Conservation (phyloP, 306 rosid genomes). For the Casuarina equisetifolia region DNA sequence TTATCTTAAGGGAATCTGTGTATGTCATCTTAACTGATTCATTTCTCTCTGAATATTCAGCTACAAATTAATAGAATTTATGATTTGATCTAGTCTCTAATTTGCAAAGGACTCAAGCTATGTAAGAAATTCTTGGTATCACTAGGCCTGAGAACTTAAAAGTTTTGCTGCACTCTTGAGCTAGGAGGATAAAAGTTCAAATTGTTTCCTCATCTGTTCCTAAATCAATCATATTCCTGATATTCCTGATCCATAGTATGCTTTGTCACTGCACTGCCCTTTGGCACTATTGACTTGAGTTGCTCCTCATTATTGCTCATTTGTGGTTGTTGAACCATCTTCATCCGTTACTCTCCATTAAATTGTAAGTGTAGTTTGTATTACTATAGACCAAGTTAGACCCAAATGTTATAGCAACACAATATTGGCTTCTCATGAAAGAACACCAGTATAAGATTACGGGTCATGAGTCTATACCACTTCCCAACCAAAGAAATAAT, state of each 20-base stretch:
- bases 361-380: neutral
- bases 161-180: neutral
- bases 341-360: neutral
- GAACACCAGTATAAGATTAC: neutral
- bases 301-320: neutral
- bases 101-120: neutral
- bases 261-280: neutral
- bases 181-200: neutral
- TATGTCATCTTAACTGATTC: neutral
- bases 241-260: neutral
- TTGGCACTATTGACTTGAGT: neutral
- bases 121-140: neutral
- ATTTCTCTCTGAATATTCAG: neutral
- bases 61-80: neutral
- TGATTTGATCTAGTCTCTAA: neutral
- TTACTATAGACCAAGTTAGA: neutral
- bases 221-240: conserved; percentile 6
- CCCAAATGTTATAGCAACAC: neutral
- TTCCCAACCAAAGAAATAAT: neutral
- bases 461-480: neutral
- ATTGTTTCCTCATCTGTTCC: neutral
- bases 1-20: neutral
- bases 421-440: neutral
- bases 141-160: neutral
- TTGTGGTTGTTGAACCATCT: neutral